Conservation (phyloP, 495 filamentous ascomycete species). For the Viridothelium virens region DNA sequence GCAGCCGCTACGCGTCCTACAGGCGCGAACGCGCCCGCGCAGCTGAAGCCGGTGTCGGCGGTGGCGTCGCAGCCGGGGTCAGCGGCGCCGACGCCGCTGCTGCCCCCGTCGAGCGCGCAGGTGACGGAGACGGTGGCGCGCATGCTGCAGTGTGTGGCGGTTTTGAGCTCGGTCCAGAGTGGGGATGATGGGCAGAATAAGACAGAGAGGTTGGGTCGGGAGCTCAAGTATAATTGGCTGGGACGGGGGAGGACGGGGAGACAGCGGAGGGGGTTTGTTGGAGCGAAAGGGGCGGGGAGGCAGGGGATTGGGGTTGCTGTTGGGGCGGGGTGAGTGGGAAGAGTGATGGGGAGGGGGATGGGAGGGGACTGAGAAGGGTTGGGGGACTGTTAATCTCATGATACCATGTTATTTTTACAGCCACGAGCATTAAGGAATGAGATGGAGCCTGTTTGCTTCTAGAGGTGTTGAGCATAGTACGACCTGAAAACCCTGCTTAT, state of each 20-base stretch:
- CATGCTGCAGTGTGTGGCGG: constrained; percentile 94
- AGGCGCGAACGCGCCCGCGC: neutral
- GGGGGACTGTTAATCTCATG: neutral
- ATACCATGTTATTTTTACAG: too few species aligned
- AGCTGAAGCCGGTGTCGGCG: neutral
- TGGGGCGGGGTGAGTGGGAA: constrained; percentile 6
- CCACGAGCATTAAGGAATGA: too few species aligned
- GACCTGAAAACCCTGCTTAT: too few species aligned
- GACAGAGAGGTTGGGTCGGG: constrained; percentile 74
- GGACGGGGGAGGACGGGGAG: constrained; percentile 82
- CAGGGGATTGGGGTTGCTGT: constrained; percentile 21
- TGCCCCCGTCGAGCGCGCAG: constrained; percentile 49
- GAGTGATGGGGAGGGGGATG: neutral
- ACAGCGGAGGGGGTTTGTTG: constrained; percentile 83
- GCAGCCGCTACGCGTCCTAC: neutral
- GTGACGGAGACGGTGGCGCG: constrained; percentile 89
- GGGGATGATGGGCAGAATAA: constrained; percentile 66
- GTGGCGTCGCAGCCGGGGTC: neutral
- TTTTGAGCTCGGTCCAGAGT: constrained; percentile 68
- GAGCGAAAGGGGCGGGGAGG: constrained; percentile 41
- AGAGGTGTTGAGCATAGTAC: too few species aligned
- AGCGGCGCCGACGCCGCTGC: constrained; percentile 6
- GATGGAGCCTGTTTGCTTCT: too few species aligned
- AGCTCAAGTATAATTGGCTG: constrained; percentile 93
- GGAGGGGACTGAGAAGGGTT: neutral